These are phyloP conservation scores for Juncus inflexus DNA, from an alignment of 176 grass and related monocot genomes.

Conservation along the genomic window DNA sequence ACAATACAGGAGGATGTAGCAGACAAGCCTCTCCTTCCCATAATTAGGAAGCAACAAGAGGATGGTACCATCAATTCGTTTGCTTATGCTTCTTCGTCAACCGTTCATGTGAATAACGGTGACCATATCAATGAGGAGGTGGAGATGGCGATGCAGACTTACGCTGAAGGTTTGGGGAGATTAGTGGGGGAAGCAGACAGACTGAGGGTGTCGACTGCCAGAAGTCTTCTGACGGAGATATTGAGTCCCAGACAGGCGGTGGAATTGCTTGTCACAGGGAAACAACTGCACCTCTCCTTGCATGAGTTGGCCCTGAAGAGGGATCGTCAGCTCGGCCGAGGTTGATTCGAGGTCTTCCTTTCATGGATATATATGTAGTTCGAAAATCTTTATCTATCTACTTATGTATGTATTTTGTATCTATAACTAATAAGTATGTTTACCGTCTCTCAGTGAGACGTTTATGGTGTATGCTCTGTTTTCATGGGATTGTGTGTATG, in stretches of 20 bases:
- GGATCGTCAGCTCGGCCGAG: conserved; percentile 4
- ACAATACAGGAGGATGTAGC: conserved; percentile 64
- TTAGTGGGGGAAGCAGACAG: conserved; percentile 54
- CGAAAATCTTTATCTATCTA: not conserved
- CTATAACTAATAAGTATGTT: not conserved
- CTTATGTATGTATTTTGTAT: not conserved
- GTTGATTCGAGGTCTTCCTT: not conserved
- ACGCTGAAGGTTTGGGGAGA: conserved; percentile 23
- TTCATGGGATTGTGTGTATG: not conserved
- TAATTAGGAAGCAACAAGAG: conserved; percentile 31
- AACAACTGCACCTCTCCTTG: conserved; percentile 60
- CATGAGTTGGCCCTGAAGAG: conserved; percentile 42
- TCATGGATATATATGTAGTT: not conserved
- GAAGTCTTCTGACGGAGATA: conserved; percentile 38
- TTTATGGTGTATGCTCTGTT: not conserved
- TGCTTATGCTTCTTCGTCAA: not conserved
- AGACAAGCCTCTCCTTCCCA: conserved; percentile 57
- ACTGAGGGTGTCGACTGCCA: conserved; percentile 43
- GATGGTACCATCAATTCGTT: not conserved
- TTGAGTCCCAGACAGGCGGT: conserved; percentile 55
- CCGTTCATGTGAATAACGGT: not conserved
- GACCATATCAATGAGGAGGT: conserved; percentile 24
- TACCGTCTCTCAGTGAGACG: not conserved
- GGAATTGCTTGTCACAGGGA: conserved; percentile 47
- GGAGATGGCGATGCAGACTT: conserved; percentile 44